phyloP scores from a whole-genome alignment of 495 filamentous ascomycete genomes.

The Penicillium nucicola region DNA sequence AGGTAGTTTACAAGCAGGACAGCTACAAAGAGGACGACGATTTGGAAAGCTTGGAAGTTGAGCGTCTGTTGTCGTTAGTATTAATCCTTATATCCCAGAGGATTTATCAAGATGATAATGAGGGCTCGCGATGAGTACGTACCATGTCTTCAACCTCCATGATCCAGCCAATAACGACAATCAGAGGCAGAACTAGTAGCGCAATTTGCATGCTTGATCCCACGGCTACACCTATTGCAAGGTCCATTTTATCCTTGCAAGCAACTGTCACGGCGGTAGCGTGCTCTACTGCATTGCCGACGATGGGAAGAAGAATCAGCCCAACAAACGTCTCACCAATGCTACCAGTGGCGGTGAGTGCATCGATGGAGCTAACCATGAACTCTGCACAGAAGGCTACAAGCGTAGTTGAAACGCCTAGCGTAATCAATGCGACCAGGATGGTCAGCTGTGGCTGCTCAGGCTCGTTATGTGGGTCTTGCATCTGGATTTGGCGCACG shows the following conservation, averaged over 20 bases:
- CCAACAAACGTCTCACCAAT: conserved; percentile 23
- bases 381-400: conserved; percentile 28
- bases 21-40: too few species aligned
- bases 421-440: background rate
- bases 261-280: conserved; percentile 22
- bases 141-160: background rate
- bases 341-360: conserved; percentile 9
- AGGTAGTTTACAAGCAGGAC: too few species aligned
- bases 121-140: too few species aligned
- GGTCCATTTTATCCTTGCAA: conserved; percentile 23
- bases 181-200: conserved; percentile 41
- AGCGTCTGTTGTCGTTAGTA: too few species aligned
- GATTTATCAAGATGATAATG: too few species aligned
- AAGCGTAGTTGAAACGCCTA: conserved; percentile 14
- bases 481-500: background rate
- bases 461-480: background rate
- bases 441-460: too few species aligned
- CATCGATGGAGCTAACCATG: conserved; percentile 22
- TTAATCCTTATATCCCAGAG: too few species aligned
- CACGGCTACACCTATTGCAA: conserved; percentile 19
- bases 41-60: too few species aligned
- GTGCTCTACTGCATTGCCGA: conserved; percentile 24
- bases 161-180: conserved; percentile 67
- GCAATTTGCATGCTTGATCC: conserved; percentile 30
- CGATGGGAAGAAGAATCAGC: conserved; percentile 26